phyloP scores from a whole-genome alignment of 495 filamentous ascomycete species.

The Podospora tetraspora region DNA sequence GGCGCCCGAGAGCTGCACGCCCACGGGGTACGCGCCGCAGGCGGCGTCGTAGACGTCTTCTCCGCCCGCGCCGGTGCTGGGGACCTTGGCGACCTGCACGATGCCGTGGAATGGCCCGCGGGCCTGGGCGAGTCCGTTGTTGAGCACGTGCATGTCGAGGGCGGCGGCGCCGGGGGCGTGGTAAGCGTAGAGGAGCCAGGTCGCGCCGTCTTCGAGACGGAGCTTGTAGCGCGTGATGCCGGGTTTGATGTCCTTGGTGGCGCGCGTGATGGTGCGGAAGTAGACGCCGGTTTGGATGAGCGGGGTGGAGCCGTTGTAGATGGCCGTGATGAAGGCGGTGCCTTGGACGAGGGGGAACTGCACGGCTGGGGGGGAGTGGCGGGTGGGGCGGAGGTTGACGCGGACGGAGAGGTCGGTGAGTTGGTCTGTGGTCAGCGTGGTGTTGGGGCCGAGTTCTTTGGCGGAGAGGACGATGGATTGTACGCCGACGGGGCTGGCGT shows the following conservation, averaged over 20 bases:
- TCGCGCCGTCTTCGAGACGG: slow-evolving; percentile 61
- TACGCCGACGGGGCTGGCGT: slow-evolving; percentile 75
- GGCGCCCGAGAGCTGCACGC: slow-evolving; percentile 57
- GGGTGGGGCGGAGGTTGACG: slow-evolving; percentile 56
- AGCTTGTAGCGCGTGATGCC: slow-evolving; percentile 76
- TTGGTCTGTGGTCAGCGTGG: slow-evolving; percentile 57
- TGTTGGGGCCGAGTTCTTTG: slow-evolving; percentile 56
- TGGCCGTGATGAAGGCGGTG: slow-evolving; percentile 77
- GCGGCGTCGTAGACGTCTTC: slow-evolving; percentile 69
- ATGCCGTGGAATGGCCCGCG: slow-evolving; percentile 54
- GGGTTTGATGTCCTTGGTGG: slow-evolving; percentile 47
- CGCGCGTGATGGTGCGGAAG: slow-evolving; percentile 62
- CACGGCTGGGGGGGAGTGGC: slow-evolving; percentile 50
- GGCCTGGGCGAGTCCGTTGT: slow-evolving; percentile 40
- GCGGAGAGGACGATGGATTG: slow-evolving; percentile 78
- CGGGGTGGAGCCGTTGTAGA: slow-evolving; percentile 68
- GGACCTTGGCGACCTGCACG: slow-evolving; percentile 75
- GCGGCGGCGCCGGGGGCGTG: slow-evolving; percentile 40
- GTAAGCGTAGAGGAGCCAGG: slow-evolving; percentile 77
- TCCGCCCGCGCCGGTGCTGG: slow-evolving; percentile 43
- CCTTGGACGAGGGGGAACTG: slow-evolving; percentile 85
- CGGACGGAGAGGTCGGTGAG: slow-evolving; percentile 66
- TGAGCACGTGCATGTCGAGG: slow-evolving; percentile 43
- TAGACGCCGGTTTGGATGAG: slow-evolving; percentile 67
- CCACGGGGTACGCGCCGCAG: slow-evolving; percentile 66